phyloP scores from a whole-genome alignment of 2,329 filamentous ascomycete genomes.

The Ascochyta viciae-villosae region DNA sequence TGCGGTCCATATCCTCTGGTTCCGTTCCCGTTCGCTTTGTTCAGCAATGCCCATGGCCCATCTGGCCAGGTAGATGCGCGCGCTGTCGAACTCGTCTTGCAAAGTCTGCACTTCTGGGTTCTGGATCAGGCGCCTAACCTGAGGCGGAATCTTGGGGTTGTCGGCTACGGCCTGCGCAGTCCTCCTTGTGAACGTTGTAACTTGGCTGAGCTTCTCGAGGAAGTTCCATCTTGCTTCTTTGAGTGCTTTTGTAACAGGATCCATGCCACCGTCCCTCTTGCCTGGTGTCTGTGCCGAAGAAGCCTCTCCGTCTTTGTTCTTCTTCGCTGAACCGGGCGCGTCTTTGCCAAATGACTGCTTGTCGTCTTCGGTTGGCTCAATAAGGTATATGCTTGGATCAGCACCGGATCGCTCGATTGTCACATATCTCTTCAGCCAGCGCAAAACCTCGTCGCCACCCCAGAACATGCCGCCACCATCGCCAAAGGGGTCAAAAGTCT shows the following conservation, averaged over 20 bases:
- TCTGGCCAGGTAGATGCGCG: slow-evolving; percentile 88
- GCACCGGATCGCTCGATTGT: slow-evolving; percentile 81
- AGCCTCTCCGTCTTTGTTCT: slow-evolving; percentile 39
- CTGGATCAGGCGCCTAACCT: slow-evolving; percentile 81
- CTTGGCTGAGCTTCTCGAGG: slow-evolving; percentile 94
- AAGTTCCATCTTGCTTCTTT: slow-evolving; percentile 97
- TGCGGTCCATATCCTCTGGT: slow-evolving; percentile 89
- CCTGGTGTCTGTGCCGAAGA: slow-evolving; percentile 34
- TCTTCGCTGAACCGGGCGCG: slow-evolving; percentile 53
- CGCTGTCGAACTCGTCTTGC: slow-evolving; percentile 97
- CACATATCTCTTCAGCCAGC: slow-evolving; percentile 88
- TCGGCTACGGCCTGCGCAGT: slow-evolving; percentile 93
- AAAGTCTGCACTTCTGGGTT: slow-evolving; percentile 95
- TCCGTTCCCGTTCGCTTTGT: slow-evolving; percentile 87
- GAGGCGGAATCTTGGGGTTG: slow-evolving; percentile 88
- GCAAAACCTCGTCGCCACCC: slow-evolving; percentile 93
- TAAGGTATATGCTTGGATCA: slow-evolving; percentile 88
- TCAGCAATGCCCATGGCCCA: slow-evolving; percentile 99
- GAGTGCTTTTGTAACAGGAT: slow-evolving; percentile 89
- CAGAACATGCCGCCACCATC: slow-evolving; percentile 90
- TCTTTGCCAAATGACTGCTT: slow-evolving; percentile 78
- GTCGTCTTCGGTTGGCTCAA: slow-evolving; percentile 88
- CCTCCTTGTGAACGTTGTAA: slow-evolving; percentile 91
- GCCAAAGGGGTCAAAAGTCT: slow-evolving; percentile 90
- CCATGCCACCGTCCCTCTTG: slow-evolving; percentile 76